phyloP scores from a whole-genome alignment of 1,139 yeast genomes.

The Protomyces arabidopsidicola region DNA sequence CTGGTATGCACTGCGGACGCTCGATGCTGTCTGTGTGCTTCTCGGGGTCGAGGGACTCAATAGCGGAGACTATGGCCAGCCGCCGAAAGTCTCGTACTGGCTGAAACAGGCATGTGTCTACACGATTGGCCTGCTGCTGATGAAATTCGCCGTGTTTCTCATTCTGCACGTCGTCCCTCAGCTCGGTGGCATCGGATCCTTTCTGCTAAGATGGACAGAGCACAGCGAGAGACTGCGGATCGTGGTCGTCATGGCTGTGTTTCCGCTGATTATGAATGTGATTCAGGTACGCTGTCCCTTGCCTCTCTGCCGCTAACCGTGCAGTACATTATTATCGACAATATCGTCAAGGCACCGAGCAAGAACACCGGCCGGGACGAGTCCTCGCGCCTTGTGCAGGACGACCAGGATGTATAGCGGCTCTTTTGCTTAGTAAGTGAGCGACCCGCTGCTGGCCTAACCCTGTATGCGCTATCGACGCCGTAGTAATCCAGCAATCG shows the following conservation, averaged over 20 bases:
- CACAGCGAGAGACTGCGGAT: conserved; percentile 77
- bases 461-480: neutral
- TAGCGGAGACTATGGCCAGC: conserved; percentile 78
- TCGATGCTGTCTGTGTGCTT: conserved; percentile 50
- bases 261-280: conserved; percentile 50
- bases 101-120: conserved; percentile 70
- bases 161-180: conserved; percentile 57
- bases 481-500: neutral
- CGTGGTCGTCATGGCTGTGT: conserved; percentile 76
- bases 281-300: conserved; percentile 3
- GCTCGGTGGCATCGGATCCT: conserved; percentile 55
- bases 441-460: neutral
- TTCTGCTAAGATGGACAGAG: conserved; percentile 69
- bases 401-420: neutral
- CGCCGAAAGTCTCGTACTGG: conserved; percentile 58
- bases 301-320: conserved; percentile 45
- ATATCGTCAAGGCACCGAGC: conserved; percentile 50
- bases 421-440: neutral
- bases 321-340: conserved; percentile 81
- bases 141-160: conserved; percentile 53
- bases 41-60: conserved; percentile 57
- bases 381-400: neutral
- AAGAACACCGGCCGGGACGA: neutral
- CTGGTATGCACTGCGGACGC: conserved; percentile 49
- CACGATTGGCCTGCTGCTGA: conserved; percentile 52